Percentiles rank a stretch among this genome's conserved stretches.
phyloP scores from a whole-genome alignment of 768 basidiomycete species.

The Lentinula lateritia region DNA sequence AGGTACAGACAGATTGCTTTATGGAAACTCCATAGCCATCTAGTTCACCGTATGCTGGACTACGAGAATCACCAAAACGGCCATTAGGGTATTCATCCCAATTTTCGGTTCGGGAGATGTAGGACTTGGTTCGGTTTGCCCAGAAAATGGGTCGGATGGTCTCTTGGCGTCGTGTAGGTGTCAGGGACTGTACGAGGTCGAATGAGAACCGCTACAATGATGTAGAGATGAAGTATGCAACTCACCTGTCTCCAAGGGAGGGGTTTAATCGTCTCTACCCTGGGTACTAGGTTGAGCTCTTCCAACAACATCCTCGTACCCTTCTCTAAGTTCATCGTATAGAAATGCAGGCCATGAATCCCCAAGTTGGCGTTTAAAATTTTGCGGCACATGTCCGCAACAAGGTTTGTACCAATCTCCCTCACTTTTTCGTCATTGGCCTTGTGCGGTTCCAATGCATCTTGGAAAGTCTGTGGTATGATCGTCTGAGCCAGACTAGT shows the following conservation, averaged over 20 bases:
- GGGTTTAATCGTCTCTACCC: slow-evolving; percentile 88
- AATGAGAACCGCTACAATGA: slow-evolving; percentile 12
- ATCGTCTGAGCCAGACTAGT: slow-evolving; percentile 72
- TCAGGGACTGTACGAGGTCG: slow-evolving; percentile 60
- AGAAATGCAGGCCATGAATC: slow-evolving; percentile 89
- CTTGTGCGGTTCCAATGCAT: slow-evolving; percentile 79
- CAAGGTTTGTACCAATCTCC: slow-evolving; percentile 88
- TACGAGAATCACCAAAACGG: slow-evolving; percentile 94
- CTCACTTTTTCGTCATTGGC: slow-evolving; percentile 92
- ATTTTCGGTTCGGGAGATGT: slow-evolving; percentile 92
- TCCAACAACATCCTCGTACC: slow-evolving; percentile 94
- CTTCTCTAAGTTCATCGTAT: slow-evolving; percentile 96
- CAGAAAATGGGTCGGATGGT: slow-evolving; percentile 98
- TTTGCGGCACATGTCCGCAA: slow-evolving; percentile 88
- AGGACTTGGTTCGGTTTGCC: slow-evolving; percentile 95
- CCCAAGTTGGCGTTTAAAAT: slow-evolving; percentile 79
- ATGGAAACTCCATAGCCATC: slow-evolving; percentile 95
- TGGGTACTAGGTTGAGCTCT: slow-evolving; percentile 83
- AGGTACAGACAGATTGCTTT: slow-evolving; percentile 66
- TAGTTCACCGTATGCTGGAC: slow-evolving; percentile 96
- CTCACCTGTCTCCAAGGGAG: slow-evolving; percentile 93
- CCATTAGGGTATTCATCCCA: slow-evolving; percentile 99
- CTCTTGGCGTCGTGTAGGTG: slow-evolving; percentile 86
- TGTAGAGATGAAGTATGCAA: not conserved
- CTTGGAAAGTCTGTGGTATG: slow-evolving; percentile 72